phyloP scores from a whole-genome alignment of 2,329 filamentous ascomycete genomes.

The Parafenestella ontariensis region DNA sequence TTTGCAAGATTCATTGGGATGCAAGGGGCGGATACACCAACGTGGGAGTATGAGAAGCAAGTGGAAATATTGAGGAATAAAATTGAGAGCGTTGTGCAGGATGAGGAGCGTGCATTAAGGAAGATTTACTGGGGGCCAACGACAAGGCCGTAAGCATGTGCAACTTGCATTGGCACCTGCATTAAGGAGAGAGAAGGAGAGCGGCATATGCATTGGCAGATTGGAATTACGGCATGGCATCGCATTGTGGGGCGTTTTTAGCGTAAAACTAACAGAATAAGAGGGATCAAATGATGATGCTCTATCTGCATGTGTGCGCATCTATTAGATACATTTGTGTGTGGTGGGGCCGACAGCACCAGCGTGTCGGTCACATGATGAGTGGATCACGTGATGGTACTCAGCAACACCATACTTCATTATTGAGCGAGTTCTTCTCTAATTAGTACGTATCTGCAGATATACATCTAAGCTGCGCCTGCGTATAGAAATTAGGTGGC shows the following conservation, averaged over 20 bases:
- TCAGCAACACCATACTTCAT: no score
- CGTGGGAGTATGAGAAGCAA: conserved; percentile 54
- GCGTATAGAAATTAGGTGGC: no score
- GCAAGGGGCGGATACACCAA: conserved; percentile 65
- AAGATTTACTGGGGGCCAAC: conserved; percentile 19
- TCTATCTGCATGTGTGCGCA: no score
- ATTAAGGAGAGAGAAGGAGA: no score
- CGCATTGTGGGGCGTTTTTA: not conserved
- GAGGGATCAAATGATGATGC: no score
- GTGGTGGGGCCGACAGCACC: no score
- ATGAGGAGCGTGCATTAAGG: conserved; percentile 17
- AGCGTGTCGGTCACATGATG: no score
- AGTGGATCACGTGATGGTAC: no score
- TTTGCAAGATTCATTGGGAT: conserved; percentile 78
- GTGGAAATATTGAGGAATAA: conserved; percentile 42
- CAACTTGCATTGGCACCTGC: not conserved
- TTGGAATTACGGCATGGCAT: not conserved
- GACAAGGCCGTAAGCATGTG: not conserved
- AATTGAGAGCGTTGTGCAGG: conserved; percentile 33
- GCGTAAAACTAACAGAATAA: not conserved
- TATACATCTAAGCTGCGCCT: no score
- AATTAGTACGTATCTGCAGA: no score
- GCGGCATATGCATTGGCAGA: not conserved
- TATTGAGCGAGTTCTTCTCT: no score
- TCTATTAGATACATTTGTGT: no score